Base-by-base conservation (phyloP, 129 eudicot genomes). In the Ambrosia artemisiifolia region DNA sequence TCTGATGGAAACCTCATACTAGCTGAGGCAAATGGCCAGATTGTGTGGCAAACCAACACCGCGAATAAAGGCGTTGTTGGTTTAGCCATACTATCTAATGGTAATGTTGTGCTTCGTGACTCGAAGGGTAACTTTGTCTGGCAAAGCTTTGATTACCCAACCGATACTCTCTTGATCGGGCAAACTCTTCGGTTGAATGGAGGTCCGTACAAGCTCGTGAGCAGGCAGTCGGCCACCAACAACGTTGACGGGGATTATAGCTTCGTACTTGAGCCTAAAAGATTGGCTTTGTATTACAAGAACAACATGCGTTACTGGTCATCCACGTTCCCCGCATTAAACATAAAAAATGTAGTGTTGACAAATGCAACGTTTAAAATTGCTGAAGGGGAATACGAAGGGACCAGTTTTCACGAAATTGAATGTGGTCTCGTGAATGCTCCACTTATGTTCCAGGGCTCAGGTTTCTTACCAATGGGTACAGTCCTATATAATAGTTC, bases 31-130 rank as follows among this genome's bases (percentile, higher is more conserved):
- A 80, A 77, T 30, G 83, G 89, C 3, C 75, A 63, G 11, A 28
- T 82, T 1, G 85, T 38, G 3, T 87, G 93, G 93, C 87, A 82
- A 33, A 84, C 83, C 5, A 35, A 75, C 57, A 84, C 87, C 4
- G 65, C 85, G 28, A 79, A 82, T 46, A 73, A 84, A 35, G 87
- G 82, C 4, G 87, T 87, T 0, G 83, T 74, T 2, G 82, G 87
- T 1, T 33, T 87, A 2, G 14, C 57, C 9, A 9, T 84, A 42
- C 79, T 65, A 3, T 2, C 64, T 0, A 44, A 57, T 32, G 82
- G 93, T 11, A 84, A 87, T 67, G 49, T 84, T 17, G 89, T 84
- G 8, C 80, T 87, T 10, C 71, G 63, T 56, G 82, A 87, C 49
- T 24, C 43, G 9, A 38, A 38, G 8, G 43, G 43, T 38, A 38